These are phyloP conservation scores for Fistulinella prunicolor DNA, from an alignment of 768 basidiomycete species.

Conservation along the genomic window DNA sequence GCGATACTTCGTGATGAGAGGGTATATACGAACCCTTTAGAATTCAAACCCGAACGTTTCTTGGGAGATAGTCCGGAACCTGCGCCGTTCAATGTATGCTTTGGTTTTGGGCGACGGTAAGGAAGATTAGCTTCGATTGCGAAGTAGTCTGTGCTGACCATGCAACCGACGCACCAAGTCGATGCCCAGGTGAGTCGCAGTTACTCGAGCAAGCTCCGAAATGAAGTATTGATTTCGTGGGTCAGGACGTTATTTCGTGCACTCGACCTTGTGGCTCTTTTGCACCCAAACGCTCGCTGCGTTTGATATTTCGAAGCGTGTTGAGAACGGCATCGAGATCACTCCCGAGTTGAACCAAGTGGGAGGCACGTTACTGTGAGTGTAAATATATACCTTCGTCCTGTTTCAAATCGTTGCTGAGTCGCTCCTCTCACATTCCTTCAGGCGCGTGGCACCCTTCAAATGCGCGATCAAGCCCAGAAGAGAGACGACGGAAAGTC, in stretches of 20 bases:
- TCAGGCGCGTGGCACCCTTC: slow-evolving; percentile 9
- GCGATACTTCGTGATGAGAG: slow-evolving; percentile 17
- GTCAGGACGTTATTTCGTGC: slow-evolving; percentile 10
- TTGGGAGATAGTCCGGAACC: slow-evolving; percentile 11
- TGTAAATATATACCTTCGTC: not conserved
- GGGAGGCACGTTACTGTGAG: slow-evolving; percentile 11
- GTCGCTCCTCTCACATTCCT: not conserved
- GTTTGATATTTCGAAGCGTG: slow-evolving; percentile 41
- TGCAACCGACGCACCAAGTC: too few species aligned
- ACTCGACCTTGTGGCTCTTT: slow-evolving; percentile 24
- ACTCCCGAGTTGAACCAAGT: slow-evolving; percentile 41
- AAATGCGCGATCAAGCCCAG: slow-evolving; percentile 14
- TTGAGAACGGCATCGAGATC: slow-evolving; percentile 41
- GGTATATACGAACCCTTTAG: slow-evolving; percentile 16
- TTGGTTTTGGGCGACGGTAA: not conserved
- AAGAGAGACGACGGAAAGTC: not conserved
- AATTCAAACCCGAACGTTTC: slow-evolving; percentile 25
- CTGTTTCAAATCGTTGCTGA: too few species aligned
- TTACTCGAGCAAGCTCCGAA: not conserved
- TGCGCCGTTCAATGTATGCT: not conserved
- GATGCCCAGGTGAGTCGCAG: too few species aligned
- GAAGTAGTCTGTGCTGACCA: not conserved
- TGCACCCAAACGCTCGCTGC: slow-evolving; percentile 38
- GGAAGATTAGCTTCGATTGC: not conserved
- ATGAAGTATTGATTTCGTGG: not conserved